These are phyloP conservation scores for Psophocarpus tetragonolobus DNA, from an alignment of 306 rosid species.

Conservation along the genomic window DNA sequence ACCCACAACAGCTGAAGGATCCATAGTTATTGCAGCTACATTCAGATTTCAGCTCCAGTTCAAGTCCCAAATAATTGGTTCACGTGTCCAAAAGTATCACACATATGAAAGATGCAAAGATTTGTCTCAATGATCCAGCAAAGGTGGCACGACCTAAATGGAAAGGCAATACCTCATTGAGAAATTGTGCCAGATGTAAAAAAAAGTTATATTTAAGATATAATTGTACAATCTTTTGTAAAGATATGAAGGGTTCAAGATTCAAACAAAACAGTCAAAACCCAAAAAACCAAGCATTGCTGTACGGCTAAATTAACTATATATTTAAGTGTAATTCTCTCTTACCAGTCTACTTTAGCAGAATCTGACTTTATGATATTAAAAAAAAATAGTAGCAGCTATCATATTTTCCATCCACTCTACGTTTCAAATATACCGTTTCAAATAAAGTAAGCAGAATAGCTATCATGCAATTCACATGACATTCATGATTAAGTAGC, in stretches of 20 bases:
- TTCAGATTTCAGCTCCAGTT: constrained; percentile 36
- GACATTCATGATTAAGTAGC: constrained; percentile 9
- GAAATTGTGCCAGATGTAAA: neutral
- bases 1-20: constrained; percentile 39
- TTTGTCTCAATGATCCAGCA: constrained; percentile 22
- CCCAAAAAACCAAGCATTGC: neutral
- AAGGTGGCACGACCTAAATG: constrained; percentile 18
- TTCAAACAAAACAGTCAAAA: neutral
- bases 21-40: constrained; percentile 39
- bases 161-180: constrained; percentile 6
- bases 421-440: neutral
- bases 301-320: neutral
- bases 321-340: neutral
- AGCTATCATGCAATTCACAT: neutral
- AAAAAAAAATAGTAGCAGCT: neutral
- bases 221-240: neutral
- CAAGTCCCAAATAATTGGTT: constrained; percentile 23
- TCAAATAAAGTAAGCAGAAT: neutral
- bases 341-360: neutral
- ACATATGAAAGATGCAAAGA: neutral
- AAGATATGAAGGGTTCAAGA: neutral
- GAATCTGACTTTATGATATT: neutral
- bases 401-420: neutral
- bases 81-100: constrained; percentile 1
- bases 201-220: neutral